A percentile compares a stretch with the other conserved stretches of the same genome.
These are phyloP conservation scores for Russula dissimulans DNA, from an alignment of 768 basidiomycete genomes.

Conservation along the genomic window DNA sequence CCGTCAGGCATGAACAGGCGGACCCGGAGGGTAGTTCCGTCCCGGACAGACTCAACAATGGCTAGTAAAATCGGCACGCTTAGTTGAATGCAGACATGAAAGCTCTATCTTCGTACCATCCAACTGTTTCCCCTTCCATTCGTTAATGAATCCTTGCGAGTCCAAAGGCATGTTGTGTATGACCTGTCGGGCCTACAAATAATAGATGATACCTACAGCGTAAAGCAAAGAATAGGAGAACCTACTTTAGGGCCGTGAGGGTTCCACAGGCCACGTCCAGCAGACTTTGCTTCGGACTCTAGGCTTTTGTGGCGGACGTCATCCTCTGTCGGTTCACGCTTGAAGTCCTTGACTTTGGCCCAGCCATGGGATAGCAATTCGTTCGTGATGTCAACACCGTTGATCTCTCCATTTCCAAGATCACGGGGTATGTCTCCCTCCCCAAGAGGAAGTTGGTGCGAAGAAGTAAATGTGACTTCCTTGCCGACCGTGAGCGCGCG, in stretches of 20 bases:
- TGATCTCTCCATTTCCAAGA: slow-evolving; percentile 66
- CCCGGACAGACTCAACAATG: slow-evolving; percentile 88
- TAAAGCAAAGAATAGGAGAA: not conserved
- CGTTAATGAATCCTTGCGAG: slow-evolving; percentile 77
- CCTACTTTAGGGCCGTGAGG: slow-evolving; percentile 64
- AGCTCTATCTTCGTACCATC: slow-evolving; percentile 49
- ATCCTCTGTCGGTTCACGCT: slow-evolving; percentile 74
- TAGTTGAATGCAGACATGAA: slow-evolving; percentile 9
- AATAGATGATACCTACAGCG: slow-evolving; percentile 5
- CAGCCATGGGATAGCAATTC: slow-evolving; percentile 87
- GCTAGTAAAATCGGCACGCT: slow-evolving; percentile 34
- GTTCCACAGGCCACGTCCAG: slow-evolving; percentile 82
- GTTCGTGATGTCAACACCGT: slow-evolving; percentile 58
- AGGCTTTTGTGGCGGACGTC: slow-evolving; percentile 62
- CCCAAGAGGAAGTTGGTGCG: slow-evolving; percentile 61
- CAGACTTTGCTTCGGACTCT: slow-evolving; percentile 65
- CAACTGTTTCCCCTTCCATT: slow-evolving; percentile 86
- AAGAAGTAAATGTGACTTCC: slow-evolving; percentile 75
- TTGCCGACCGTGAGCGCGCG: slow-evolving; percentile 83
- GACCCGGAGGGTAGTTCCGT: slow-evolving; percentile 83
- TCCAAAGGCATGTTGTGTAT: slow-evolving; percentile 85
- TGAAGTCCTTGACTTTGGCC: slow-evolving; percentile 85
- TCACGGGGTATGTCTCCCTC: slow-evolving; percentile 74
- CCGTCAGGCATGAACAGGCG: slow-evolving; percentile 83
- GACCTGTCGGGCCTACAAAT: slow-evolving; percentile 54